Conservation (phyloP, 2,329 filamentous ascomycete genomes). For the Domatiomyces globalis region DNA sequence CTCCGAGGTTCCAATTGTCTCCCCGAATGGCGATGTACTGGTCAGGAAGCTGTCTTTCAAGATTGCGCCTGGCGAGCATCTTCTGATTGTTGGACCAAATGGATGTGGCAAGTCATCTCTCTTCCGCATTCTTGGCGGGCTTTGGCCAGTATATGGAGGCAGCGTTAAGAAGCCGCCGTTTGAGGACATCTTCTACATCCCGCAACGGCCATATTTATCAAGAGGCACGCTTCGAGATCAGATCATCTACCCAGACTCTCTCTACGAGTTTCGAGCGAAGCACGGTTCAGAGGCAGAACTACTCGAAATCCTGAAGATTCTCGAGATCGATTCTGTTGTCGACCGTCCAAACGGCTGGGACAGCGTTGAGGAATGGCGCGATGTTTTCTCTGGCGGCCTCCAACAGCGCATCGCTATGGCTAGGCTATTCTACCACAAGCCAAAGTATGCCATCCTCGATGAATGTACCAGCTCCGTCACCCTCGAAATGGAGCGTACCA, state of each 20-base stretch:
- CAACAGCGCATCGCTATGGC: conserved; percentile 98
- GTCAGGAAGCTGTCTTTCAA: conserved; percentile 75
- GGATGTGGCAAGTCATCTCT: conserved; percentile 93
- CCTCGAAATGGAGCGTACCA: conserved; percentile 80
- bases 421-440: conserved; percentile 80
- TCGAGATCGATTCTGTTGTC: conserved; percentile 73
- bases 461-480: conserved; percentile 96
- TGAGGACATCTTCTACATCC: conserved; percentile 94
- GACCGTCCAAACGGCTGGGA: conserved; percentile 75
- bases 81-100: conserved; percentile 91
- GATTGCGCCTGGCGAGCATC: conserved; percentile 72
- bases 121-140: conserved; percentile 86
- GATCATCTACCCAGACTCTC: conserved; percentile 85
- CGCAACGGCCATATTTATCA: conserved; percentile 85
- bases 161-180: conserved; percentile 83
- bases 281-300: conserved; percentile 72
- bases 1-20: conserved; percentile 82
- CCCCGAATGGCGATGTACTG: conserved; percentile 87
- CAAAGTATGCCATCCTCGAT: conserved; percentile 87
- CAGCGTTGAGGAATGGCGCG: conserved; percentile 90
- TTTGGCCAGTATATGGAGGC: conserved; percentile 96
- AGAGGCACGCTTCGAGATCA: conserved; percentile 88
- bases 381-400: conserved; percentile 78
- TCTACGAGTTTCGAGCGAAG: conserved; percentile 75
- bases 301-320: conserved; percentile 56